Conservation (phyloP, 805 yeast species). For the Deakozyma indianensis region DNA sequence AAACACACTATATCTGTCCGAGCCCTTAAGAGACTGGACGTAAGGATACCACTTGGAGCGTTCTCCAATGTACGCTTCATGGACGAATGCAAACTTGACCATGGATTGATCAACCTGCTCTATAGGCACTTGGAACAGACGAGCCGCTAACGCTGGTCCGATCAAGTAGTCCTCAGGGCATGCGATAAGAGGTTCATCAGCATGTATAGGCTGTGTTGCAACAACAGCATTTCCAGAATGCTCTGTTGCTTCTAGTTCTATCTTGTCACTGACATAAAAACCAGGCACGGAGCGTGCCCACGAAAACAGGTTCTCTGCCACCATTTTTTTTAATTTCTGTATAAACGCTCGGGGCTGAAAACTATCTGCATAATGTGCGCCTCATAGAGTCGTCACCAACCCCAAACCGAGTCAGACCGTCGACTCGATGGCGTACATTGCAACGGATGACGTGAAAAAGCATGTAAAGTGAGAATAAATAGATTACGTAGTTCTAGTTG, state of each 20-base stretch:
- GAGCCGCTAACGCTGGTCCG: constrained; percentile 9
- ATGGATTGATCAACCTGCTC: constrained; percentile 3
- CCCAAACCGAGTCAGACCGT: too few species aligned
- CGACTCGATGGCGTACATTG: too few species aligned
- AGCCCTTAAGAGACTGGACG: constrained; percentile 24
- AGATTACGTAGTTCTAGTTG: too few species aligned
- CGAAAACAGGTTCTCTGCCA: background rate
- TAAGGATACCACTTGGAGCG: constrained; percentile 28
- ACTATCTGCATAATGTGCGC: too few species aligned
- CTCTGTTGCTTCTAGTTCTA: background rate
- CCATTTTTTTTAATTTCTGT: too few species aligned
- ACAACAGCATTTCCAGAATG: background rate
- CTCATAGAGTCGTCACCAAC: too few species aligned
- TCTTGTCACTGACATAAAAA: background rate
- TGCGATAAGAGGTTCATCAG: constrained; percentile 2
- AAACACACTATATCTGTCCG: background rate
- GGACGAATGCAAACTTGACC: constrained; percentile 10
- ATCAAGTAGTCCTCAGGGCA: constrained; percentile 11
- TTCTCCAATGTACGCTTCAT: constrained; percentile 7
- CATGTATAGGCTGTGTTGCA: background rate
- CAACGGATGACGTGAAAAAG: too few species aligned
- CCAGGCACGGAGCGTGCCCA: background rate
- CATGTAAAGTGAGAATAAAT: too few species aligned
- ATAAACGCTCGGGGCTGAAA: too few species aligned
- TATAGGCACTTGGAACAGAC: constrained; percentile 4